Conservation (phyloP, 1,139 yeast species). For the Debaryomycetaceae sp. region DNA sequence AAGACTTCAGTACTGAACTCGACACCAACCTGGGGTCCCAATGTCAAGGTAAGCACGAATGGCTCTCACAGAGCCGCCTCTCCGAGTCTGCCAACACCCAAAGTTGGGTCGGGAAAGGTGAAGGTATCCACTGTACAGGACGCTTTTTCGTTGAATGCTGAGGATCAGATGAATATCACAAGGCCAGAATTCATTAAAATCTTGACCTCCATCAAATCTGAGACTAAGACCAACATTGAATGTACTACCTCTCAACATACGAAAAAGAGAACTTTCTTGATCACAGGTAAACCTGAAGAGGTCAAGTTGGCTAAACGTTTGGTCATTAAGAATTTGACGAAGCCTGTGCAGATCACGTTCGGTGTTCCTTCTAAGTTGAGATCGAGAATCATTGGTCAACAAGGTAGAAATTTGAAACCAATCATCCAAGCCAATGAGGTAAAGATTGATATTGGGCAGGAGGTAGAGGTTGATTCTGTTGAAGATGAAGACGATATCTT, state of each 20-base stretch:
- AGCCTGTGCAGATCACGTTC: conserved; percentile 62
- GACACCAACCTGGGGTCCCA: conserved; percentile 27
- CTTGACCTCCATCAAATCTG: conserved; percentile 58
- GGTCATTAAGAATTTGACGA: conserved; percentile 72
- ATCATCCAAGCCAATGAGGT: conserved; percentile 71
- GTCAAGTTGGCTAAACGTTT: conserved; percentile 75
- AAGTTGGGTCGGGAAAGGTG: conserved; percentile 22
- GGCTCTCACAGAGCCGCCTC: conserved; percentile 27
- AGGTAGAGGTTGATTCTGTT: conserved; percentile 26
- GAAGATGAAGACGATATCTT: conserved; percentile 43
- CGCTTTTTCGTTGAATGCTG: conserved; percentile 67
- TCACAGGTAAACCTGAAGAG: conserved; percentile 70
- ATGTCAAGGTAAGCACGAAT: conserved; percentile 20
- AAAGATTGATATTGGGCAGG: conserved; percentile 68
- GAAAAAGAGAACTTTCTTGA: conserved; percentile 80
- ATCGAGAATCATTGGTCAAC: conserved; percentile 83
- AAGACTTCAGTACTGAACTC: conserved; percentile 9
- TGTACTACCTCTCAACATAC: conserved; percentile 77
- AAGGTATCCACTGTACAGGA: conserved; percentile 56
- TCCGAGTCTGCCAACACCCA: conserved; percentile 21
- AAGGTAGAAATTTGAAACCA: conserved; percentile 79
- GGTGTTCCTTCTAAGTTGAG: conserved; percentile 76
- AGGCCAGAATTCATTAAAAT: conserved; percentile 65
- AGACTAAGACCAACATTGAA: conserved; percentile 69
- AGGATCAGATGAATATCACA: conserved; percentile 61